These are phyloP conservation scores for Mortierella polycephala DNA, from an alignment of 371 early-diverging fungal species.

Conservation along the genomic window DNA sequence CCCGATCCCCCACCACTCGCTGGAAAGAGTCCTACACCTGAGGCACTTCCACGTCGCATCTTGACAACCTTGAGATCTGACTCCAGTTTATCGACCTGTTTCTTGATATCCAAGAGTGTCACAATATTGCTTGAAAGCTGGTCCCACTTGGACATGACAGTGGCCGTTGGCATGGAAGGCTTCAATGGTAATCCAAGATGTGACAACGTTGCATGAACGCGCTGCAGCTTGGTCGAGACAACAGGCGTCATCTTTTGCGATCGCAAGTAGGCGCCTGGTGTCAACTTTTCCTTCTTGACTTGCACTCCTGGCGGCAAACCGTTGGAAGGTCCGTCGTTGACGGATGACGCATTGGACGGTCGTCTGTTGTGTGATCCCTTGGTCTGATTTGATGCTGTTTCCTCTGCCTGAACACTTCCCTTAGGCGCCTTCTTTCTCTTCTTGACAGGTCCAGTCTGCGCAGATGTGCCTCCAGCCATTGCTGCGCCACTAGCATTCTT, in stretches of 20 bases:
- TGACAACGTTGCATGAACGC: slow-evolving; percentile 73
- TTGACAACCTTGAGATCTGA: slow-evolving; percentile 74
- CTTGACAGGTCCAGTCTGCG: slow-evolving; percentile 17
- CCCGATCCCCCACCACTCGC: slow-evolving; percentile 4
- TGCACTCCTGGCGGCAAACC: slow-evolving; percentile 49
- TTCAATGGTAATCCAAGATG: slow-evolving; percentile 74
- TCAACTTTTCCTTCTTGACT: slow-evolving; percentile 72
- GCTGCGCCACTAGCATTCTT: slow-evolving; percentile 17
- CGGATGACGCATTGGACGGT: slow-evolving; percentile 28
- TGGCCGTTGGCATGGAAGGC: slow-evolving; percentile 85
- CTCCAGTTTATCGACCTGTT: slow-evolving; percentile 82
- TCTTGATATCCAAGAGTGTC: slow-evolving; percentile 83
- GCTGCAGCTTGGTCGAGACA: slow-evolving; percentile 71
- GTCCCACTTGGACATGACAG: slow-evolving; percentile 80
- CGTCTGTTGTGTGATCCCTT: slow-evolving; percentile 44
- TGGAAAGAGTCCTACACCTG: slow-evolving; percentile 23
- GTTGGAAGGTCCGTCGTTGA: slow-evolving; percentile 3
- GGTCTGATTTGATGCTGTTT: slow-evolving; percentile 14
- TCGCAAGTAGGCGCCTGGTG: slow-evolving; percentile 81
- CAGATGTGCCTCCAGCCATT: neutral
- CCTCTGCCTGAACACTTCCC: slow-evolving; percentile 35
- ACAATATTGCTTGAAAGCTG: slow-evolving; percentile 75
- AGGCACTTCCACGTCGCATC: slow-evolving; percentile 57
- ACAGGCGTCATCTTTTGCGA: slow-evolving; percentile 75
- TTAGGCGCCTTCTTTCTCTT: slow-evolving; percentile 48